Evolutionary conservation across 306 rosid species (phyloP), one percentile per base, ranked within the genome.

Genomic region (Comarum palustre): DNA sequence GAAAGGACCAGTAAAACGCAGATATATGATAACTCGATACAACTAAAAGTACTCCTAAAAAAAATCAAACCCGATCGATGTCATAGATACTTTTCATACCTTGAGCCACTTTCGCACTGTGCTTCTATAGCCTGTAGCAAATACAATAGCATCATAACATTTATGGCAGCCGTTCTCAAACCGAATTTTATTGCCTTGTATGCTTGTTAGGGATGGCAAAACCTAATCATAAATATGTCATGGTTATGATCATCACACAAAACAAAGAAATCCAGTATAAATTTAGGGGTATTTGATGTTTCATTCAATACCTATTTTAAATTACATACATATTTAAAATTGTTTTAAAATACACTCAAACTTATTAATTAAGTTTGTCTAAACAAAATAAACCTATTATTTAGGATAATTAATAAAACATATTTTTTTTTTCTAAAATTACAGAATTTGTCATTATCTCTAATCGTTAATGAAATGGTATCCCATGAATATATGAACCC

Each of bases 71-170:
- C 6, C 4, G 20, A 51, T 22, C 19, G n/a, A 50, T n/a, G 24
- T 50, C 57, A 8, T 5, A 47, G 22, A 6, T 19, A 50, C 11
- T 20, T n/a, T n/a, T n/a, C 58, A 7, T 73, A 85, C 96, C 93
- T 88, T 85, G 0, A 90, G 85, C 92, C 93, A 91, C 0, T 41
- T 63, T 59, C 75, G 66, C 13, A 87, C 89, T 8, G 22, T 29
- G 42, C 90, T 87, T 82, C 13, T 83, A 39, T 84, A 91, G 42
- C 96, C 93, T 15, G 97, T 91, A 4, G 91, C 89, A 46, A 91
- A 86, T 2, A 87, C 75, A 8, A 92, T 87, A 0, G 50, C 89
- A 51, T 89, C 90, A 50, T 86, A 89, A 15, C 72, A 73, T 7
- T 78, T 73, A 24, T 55, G 78, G 16, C 2, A 38, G 1, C 79